These are phyloP conservation scores for Patellifolia procumbens DNA, from an alignment of 179 eudicot genomes.

Conservation along the genomic window DNA sequence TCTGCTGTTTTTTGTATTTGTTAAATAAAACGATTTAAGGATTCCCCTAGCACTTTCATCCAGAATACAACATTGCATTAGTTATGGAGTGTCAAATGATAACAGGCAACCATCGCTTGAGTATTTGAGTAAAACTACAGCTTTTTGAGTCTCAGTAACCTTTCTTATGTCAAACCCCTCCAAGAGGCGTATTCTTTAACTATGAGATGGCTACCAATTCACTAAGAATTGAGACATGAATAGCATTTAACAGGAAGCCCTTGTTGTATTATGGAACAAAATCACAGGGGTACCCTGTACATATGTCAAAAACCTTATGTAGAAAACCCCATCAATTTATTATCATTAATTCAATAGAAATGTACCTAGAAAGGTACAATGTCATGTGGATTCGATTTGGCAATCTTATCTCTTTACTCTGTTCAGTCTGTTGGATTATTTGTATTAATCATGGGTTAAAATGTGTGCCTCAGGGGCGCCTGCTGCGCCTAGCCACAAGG, in stretches of 20 bases:
- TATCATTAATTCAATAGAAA: background rate
- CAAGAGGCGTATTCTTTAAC: background rate
- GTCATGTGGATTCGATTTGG: background rate
- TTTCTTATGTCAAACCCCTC: background rate
- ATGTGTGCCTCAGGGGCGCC: too few species aligned
- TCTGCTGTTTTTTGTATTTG: background rate
- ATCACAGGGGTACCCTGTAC: background rate
- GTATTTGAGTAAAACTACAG: background rate
- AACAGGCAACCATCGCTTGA: background rate
- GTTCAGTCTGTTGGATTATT: background rate
- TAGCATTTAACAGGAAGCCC: background rate
- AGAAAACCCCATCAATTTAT: background rate
- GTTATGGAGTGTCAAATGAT: background rate
- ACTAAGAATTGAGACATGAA: background rate
- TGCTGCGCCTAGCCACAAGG: too few species aligned
- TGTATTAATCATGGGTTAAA: too few species aligned
- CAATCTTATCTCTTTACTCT: background rate
- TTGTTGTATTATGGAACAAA: background rate
- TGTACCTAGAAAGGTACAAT: background rate
- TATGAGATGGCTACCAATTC: too few species aligned
- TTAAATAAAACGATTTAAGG: too few species aligned
- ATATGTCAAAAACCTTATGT: background rate
- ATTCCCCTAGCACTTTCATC: background rate
- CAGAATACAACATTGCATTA: background rate
- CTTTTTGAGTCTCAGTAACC: background rate